phyloP scores from a whole-genome alignment of 176 grass and related monocot genomes.

The Oropetium thomaeum region DNA sequence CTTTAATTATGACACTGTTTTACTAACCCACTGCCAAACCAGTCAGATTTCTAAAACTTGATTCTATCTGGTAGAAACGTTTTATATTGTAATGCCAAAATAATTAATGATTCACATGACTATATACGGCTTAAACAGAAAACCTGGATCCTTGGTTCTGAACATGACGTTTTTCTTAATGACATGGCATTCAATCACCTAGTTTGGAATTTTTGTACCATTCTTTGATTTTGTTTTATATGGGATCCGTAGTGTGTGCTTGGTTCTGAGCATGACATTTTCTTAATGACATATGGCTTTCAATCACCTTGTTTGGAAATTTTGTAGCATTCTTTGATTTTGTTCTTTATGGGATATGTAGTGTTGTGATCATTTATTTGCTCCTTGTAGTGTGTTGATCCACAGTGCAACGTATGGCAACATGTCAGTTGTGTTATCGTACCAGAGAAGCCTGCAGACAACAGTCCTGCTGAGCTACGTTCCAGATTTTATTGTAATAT shows the following conservation, averaged over 20 bases:
- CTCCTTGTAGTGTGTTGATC: slow-evolving; percentile 71
- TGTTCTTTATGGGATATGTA: neutral
- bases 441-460: slow-evolving; percentile 54
- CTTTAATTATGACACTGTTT: slow-evolving; percentile 15
- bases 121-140: neutral
- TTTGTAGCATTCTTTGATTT: slow-evolving; percentile 3
- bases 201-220: neutral
- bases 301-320: slow-evolving; percentile 1
- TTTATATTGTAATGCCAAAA: slow-evolving; percentile 17
- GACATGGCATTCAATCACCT: slow-evolving; percentile 8
- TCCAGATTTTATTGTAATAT: slow-evolving; percentile 74
- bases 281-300: slow-evolving; percentile 12
- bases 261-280: neutral
- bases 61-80: neutral
- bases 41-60: slow-evolving; percentile 4
- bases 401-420: slow-evolving; percentile 66
- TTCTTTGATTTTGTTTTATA: slow-evolving; percentile 10
- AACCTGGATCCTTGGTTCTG: neutral
- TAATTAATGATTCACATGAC: slow-evolving; percentile 15
- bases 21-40: neutral
- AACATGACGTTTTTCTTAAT: neutral
- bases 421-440: slow-evolving; percentile 77
- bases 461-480: slow-evolving; percentile 47
- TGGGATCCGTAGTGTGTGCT: neutral
- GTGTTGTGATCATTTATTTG: slow-evolving; percentile 15